These are phyloP conservation scores for Nannizziopsis arthrosporioides DNA, from an alignment of 2,329 filamentous ascomycete genomes.

Conservation along the genomic window DNA sequence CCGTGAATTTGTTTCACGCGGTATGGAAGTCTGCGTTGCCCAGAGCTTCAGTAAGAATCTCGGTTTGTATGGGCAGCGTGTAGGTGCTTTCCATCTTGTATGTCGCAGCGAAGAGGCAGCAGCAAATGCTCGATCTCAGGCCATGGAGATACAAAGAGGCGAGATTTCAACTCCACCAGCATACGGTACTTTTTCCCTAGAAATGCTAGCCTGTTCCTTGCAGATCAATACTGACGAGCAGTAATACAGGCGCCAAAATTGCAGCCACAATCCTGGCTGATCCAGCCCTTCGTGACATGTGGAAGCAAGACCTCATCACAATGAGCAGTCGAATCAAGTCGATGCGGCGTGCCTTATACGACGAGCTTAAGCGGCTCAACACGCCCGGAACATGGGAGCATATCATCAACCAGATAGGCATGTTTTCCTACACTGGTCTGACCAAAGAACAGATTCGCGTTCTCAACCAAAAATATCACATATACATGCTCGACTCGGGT, in stretches of 20 bases:
- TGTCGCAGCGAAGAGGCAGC: conserved; percentile 34
- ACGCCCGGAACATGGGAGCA: conserved; percentile 96
- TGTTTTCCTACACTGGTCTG: conserved; percentile 24
- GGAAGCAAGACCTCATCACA: conserved; percentile 75
- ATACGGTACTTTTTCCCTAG: conserved; percentile 45
- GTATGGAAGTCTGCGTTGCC: conserved; percentile 55
- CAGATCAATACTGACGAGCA: background rate
- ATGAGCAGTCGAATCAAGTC: conserved; percentile 91
- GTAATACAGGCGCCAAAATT: conserved; percentile 15
- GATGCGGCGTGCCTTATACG: conserved; percentile 70
- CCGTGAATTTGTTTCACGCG: conserved; percentile 80
- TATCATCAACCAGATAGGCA: conserved; percentile 67
- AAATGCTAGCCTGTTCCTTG: no score
- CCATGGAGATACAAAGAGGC: conserved; percentile 78
- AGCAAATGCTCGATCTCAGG: conserved; percentile 60
- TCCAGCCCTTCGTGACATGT: conserved; percentile 64
- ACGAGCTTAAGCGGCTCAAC: conserved; percentile 67
- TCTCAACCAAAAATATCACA: conserved; percentile 18
- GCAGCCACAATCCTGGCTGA: conserved; percentile 55
- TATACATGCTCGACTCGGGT: conserved; percentile 21
- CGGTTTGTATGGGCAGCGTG: conserved; percentile 89
- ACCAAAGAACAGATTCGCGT: conserved; percentile 17
- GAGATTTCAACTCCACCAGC: conserved; percentile 88
- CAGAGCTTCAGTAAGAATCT: conserved; percentile 53
- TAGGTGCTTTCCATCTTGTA: conserved; percentile 71